phyloP scores from a whole-genome alignment of 352 stramenopile species.

The Phytophthora brassicae region DNA sequence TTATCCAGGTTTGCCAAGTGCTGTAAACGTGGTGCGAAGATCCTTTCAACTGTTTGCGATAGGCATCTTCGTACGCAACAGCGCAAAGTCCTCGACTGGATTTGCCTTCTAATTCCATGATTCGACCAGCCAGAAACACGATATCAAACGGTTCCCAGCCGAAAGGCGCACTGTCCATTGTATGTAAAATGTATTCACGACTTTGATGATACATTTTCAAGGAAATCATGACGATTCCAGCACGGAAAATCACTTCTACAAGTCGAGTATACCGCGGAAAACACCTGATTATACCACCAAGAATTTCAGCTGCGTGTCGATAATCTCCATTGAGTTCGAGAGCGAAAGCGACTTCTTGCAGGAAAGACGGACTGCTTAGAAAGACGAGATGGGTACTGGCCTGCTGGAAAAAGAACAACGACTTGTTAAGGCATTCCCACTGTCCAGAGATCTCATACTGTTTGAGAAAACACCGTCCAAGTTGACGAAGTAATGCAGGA shows the following conservation, averaged over 20 bases:
- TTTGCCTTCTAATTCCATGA: constrained; percentile 62
- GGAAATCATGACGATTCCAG: constrained; percentile 58
- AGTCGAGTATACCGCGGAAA: constrained; percentile 61
- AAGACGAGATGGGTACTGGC: constrained; percentile 48
- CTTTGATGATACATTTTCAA: constrained; percentile 65
- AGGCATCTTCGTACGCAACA: constrained; percentile 73
- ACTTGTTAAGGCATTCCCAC: constrained; percentile 38
- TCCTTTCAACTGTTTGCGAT: constrained; percentile 38
- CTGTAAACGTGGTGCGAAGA: constrained; percentile 8
- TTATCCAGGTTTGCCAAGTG: constrained; percentile 69
- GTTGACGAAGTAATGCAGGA: constrained; percentile 40
- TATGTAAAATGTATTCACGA: constrained; percentile 68
- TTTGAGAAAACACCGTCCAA: constrained; percentile 44
- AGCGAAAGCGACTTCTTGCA: constrained; percentile 59
- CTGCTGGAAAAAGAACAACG: constrained; percentile 52
- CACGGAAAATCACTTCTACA: constrained; percentile 64
- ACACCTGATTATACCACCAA: constrained; percentile 54
- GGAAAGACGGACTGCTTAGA: constrained; percentile 50
- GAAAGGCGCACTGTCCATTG: constrained; percentile 51
- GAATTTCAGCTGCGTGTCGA: constrained; percentile 51
- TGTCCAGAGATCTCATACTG: constrained; percentile 38
- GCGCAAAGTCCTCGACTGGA: constrained; percentile 40
- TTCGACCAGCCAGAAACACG: constrained; percentile 57
- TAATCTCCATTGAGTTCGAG: constrained; percentile 47
- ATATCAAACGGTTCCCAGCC: constrained; percentile 56